Percentiles rank a stretch among this genome's conserved stretches.
These are phyloP conservation scores for Dioscorea dumetorum DNA, from an alignment of 106 monocot genomes.

Conservation along the genomic window DNA sequence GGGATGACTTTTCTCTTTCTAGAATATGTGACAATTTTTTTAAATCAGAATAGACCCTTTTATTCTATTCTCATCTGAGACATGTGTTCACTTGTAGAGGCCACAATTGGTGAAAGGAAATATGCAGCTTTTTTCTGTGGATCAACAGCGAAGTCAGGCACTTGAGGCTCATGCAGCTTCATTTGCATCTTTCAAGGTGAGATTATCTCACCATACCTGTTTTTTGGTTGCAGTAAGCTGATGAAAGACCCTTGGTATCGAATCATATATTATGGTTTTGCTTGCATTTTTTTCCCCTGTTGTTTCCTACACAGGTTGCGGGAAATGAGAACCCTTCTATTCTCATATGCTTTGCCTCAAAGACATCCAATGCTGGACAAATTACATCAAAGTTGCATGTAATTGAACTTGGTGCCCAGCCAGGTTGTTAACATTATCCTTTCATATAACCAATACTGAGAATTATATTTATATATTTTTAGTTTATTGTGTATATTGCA, in stretches of 20 bases:
- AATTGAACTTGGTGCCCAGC: slow-evolving; percentile 98
- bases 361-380: slow-evolving; percentile 87
- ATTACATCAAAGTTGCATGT: slow-evolving; percentile 93
- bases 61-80: background rate
- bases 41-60: too few relatives aligned
- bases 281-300: too few relatives aligned
- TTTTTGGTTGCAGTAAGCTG: background rate
- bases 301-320: slow-evolving; percentile 37
- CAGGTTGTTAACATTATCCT: slow-evolving; percentile 35
- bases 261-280: too few relatives aligned
- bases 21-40: too few relatives aligned
- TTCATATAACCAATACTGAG: background rate
- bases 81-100: slow-evolving; percentile 32
- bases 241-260: background rate
- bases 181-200: slow-evolving; percentile 85
- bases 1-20: too few relatives aligned
- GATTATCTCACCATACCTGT: slow-evolving; percentile 7
- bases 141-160: slow-evolving; percentile 97
- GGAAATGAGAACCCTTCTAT: slow-evolving; percentile 83
- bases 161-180: slow-evolving; percentile 99
- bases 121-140: slow-evolving; percentile 98
- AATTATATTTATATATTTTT: background rate
- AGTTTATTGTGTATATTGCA: background rate
- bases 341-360: slow-evolving; percentile 94
- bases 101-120: slow-evolving; percentile 98